phyloP scores from a whole-genome alignment of 2,329 filamentous ascomycete genomes.

The Fusarium sp. region DNA sequence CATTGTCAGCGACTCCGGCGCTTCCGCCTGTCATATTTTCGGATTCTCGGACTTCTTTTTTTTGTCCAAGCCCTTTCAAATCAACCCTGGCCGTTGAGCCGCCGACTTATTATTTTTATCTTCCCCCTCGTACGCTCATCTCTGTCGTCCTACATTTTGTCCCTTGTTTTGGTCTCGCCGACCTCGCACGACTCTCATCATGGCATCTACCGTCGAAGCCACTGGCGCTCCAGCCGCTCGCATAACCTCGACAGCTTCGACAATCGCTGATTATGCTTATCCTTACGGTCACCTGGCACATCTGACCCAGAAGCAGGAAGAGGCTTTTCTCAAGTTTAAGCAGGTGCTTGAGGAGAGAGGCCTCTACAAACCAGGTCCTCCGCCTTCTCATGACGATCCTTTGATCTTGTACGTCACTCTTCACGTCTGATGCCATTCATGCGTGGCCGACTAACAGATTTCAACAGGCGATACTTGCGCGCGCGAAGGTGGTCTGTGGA shows the following conservation, averaged over 20 bases:
- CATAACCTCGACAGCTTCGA: conserved; percentile 45
- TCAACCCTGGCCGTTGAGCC: conserved; percentile 11
- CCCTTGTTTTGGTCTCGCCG: background rate
- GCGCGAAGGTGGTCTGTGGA: conserved; percentile 81
- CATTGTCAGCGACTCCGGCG: conserved; percentile 37
- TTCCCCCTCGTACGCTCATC: background rate
- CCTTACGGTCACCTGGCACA: conserved; percentile 84
- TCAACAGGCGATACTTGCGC: conserved; percentile 80
- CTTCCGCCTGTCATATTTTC: conserved; percentile 33
- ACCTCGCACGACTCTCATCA: conserved; percentile 18
- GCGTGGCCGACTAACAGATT: conserved; percentile 27
- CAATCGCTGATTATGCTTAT: conserved; percentile 60
- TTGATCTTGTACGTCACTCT: conserved; percentile 69
- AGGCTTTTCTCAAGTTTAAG: conserved; percentile 78
- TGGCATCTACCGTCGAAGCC: conserved; percentile 42
- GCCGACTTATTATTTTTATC: background rate
- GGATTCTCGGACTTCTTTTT: conserved; percentile 14
- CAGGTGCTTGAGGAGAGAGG: conserved; percentile 69
- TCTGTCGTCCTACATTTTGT: background rate
- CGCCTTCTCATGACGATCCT: conserved; percentile 75
- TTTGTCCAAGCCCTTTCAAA: background rate
- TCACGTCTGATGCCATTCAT: background rate
- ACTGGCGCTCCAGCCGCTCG: conserved; percentile 41
- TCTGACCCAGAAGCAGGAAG: conserved; percentile 73
- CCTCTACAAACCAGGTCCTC: conserved; percentile 65